Percentiles rank a stretch among this genome's conserved stretches.
Conservation (phyloP, 768 basidiomycete genomes). For the Xerocomellus dryophilus region DNA sequence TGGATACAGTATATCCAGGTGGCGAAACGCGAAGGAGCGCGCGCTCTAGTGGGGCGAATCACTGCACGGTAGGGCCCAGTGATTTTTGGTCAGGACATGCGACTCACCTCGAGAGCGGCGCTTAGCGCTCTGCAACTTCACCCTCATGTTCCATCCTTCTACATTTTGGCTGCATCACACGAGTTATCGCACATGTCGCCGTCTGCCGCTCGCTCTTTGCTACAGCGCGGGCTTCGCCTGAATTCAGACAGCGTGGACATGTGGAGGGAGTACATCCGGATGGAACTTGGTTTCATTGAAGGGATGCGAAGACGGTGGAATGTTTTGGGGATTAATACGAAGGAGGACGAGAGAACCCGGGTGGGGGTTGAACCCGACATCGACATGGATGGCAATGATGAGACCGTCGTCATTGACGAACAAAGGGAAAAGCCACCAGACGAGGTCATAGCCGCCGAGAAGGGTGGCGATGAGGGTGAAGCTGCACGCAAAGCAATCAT, state of each 20-base stretch:
- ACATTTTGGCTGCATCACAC: conserved; percentile 81
- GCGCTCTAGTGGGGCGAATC: conserved; percentile 75
- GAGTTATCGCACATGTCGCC: conserved; percentile 73
- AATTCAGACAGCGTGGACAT: conserved; percentile 69
- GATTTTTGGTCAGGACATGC: background rate
- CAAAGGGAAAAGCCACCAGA: conserved; percentile 24
- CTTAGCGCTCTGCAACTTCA: conserved; percentile 82
- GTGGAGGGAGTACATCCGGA: conserved; percentile 88
- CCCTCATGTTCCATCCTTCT: conserved; percentile 72
- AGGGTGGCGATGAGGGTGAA: conserved; percentile 46
- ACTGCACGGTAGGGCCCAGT: conserved; percentile 63
- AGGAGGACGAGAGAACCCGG: conserved; percentile 12
- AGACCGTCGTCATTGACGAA: conserved; percentile 20
- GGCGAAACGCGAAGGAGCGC: conserved; percentile 76
- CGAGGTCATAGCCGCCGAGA: conserved; percentile 30
- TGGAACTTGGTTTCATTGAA: conserved; percentile 87
- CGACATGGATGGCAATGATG: conserved; percentile 15
- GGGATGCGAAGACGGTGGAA: conserved; percentile 75
- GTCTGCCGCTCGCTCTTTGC: conserved; percentile 74
- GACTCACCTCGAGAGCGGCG: conserved; percentile 4
- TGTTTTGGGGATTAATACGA: conserved; percentile 59
- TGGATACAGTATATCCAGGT: conserved; percentile 90
- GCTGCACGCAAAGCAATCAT: conserved; percentile 65
- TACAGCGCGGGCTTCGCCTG: conserved; percentile 83
- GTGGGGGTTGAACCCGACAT: conserved; percentile 23